Conservation (phyloP, 1,284 basidiomycete genomes). For the Leccinum pachyderme region DNA sequence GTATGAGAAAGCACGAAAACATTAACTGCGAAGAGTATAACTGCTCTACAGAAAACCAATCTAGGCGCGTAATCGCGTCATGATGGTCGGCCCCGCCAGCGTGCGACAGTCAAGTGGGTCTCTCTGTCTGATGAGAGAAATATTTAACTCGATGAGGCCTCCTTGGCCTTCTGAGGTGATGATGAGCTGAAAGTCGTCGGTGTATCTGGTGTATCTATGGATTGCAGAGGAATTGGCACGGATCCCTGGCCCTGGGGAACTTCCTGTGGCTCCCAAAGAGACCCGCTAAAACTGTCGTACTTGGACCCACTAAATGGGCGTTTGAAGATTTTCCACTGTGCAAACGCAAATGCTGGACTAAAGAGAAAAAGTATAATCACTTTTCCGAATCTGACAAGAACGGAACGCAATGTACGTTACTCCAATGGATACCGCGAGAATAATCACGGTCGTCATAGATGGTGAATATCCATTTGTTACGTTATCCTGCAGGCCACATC, state of each 20-base stretch:
- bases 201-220: slow-evolving; percentile 17
- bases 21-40: slow-evolving; percentile 18
- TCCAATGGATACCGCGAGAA: slow-evolving; percentile 46
- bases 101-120: slow-evolving; percentile 5
- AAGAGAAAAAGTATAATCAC: neutral
- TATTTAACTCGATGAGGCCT: slow-evolving; percentile 6
- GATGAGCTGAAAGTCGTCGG: slow-evolving; percentile 8
- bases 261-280: slow-evolving; percentile 24
- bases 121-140: neutral
- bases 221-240: slow-evolving; percentile 8
- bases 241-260: slow-evolving; percentile 22
- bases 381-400: neutral
- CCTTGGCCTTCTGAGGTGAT: slow-evolving; percentile 7
- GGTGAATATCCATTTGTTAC: slow-evolving; percentile 47
- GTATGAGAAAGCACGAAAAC: slow-evolving; percentile 13
- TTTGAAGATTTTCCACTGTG: slow-evolving; percentile 30
- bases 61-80: slow-evolving; percentile 10
- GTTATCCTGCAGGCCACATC: slow-evolving; percentile 40
- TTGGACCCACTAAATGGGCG: slow-evolving; percentile 20
- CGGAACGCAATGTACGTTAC: slow-evolving; percentile 35
- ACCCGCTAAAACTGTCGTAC: slow-evolving; percentile 21
- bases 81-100: neutral
- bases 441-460: slow-evolving; percentile 41
- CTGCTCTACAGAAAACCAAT: slow-evolving; percentile 17
- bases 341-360: slow-evolving; percentile 33